These are phyloP conservation scores for Tolypocladium tundrense DNA, from an alignment of 2,329 filamentous ascomycete species.

Conservation along the genomic window DNA sequence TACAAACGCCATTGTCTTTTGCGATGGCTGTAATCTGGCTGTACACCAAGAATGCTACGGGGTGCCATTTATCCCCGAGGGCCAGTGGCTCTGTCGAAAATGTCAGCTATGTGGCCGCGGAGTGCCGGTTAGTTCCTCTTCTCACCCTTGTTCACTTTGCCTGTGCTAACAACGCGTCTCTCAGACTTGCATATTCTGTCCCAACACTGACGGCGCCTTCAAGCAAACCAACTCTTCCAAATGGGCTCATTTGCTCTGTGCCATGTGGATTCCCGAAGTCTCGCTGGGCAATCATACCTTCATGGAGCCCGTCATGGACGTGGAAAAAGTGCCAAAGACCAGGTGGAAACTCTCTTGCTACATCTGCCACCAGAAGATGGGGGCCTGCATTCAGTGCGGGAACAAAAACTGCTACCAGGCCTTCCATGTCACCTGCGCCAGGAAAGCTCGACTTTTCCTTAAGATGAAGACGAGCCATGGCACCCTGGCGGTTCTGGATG, in stretches of 20 bases:
- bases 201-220: constrained; percentile 94
- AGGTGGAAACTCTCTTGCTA: constrained; percentile 93
- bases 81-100: constrained; percentile 95
- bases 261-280: constrained; percentile 98
- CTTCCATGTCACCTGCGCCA: constrained; percentile 93
- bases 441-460: constrained; percentile 75
- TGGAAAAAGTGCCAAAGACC: constrained; percentile 92
- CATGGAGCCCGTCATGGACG: constrained; percentile 96
- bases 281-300: constrained; percentile 92
- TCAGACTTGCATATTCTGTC: constrained; percentile 93
- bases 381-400: constrained; percentile 94
- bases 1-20: constrained; percentile 97
- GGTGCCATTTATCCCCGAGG: constrained; percentile 96
- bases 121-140: constrained; percentile 53
- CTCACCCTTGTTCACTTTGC: not conserved
- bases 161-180: constrained; percentile 8
- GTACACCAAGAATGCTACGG: constrained; percentile 99
- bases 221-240: constrained; percentile 95
- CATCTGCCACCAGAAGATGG: constrained; percentile 95
- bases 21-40: constrained; percentile 92
- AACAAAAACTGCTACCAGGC: constrained; percentile 96
- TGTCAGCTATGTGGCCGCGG: constrained; percentile 92
- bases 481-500: constrained; percentile 63
- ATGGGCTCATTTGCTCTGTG: constrained; percentile 93
- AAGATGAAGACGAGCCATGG: constrained; percentile 94